phyloP scores from a whole-genome alignment of 495 filamentous ascomycete species.

The Lichina pygmaea region DNA sequence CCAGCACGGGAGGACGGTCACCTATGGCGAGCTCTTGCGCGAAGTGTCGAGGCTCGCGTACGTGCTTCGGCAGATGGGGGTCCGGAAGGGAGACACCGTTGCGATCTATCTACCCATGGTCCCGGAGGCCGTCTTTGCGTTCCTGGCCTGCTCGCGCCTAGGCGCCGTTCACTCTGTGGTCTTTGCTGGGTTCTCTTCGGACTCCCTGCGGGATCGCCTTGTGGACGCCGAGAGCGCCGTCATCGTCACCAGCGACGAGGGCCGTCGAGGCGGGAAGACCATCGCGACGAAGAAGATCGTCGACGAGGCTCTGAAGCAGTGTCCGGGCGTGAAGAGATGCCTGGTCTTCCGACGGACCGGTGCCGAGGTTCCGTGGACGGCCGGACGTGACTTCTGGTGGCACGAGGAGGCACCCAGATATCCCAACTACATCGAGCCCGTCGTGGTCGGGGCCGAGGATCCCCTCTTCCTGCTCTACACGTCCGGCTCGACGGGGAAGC shows the following conservation, averaged over 20 bases:
- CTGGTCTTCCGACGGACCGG: slow-evolving; percentile 92
- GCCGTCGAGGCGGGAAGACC: slow-evolving; percentile 88
- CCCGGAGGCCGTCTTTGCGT: slow-evolving; percentile 74
- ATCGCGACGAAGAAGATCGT: slow-evolving; percentile 99
- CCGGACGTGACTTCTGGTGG: slow-evolving; percentile 88
- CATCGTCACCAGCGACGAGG: slow-evolving; percentile 91
- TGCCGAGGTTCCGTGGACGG: slow-evolving; percentile 71
- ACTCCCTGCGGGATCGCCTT: slow-evolving; percentile 89
- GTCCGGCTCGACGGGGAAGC: slow-evolving; percentile 91
- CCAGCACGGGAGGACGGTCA: slow-evolving; percentile 62
- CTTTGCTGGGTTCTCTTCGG: slow-evolving; percentile 93
- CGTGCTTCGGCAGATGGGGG: slow-evolving; percentile 77
- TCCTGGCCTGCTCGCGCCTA: slow-evolving; percentile 77
- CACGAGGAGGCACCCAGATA: slow-evolving; percentile 94
- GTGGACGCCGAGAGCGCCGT: slow-evolving; percentile 72
- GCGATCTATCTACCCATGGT: slow-evolving; percentile 98
- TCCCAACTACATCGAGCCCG: slow-evolving; percentile 68
- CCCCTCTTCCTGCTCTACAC: slow-evolving; percentile 96
- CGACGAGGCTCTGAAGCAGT: slow-evolving; percentile 92
- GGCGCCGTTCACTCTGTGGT: slow-evolving; percentile 96
- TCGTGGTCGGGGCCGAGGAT: slow-evolving; percentile 74
- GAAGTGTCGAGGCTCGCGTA: slow-evolving; percentile 71
- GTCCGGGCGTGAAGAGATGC: slow-evolving; percentile 63
- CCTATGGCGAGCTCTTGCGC: slow-evolving; percentile 79
- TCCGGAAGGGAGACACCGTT: slow-evolving; percentile 92